Evolutionary conservation across 2,329 filamentous ascomycete genomes (phyloP).

Genomic region (Chaetomiaceae sp.): DNA sequence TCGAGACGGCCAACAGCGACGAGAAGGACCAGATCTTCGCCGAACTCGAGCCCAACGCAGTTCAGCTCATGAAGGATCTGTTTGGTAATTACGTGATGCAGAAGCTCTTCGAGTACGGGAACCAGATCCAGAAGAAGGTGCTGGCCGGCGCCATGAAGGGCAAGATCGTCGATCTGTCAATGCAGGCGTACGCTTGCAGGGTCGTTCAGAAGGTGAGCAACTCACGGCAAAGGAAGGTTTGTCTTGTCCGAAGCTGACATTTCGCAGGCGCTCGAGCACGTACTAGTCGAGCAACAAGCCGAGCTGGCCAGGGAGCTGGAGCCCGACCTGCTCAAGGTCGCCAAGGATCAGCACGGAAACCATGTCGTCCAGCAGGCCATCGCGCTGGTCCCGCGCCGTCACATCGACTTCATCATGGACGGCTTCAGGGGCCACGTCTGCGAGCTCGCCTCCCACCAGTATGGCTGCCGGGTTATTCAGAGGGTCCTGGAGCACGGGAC

Average conservation of each 20-base stretch:
- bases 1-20: slow-evolving; percentile 89
- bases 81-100: slow-evolving; percentile 99
- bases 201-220: slow-evolving; percentile 81
- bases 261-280: slow-evolving; percentile 75
- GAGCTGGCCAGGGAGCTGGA: slow-evolving; percentile 79
- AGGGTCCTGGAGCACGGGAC: slow-evolving; percentile 81
- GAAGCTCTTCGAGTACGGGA: slow-evolving; percentile 95
- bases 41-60: slow-evolving; percentile 77
- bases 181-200: slow-evolving; percentile 88
- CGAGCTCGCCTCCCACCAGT: slow-evolving; percentile 70
- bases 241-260: slow-evolving; percentile 12
- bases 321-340: slow-evolving; percentile 67
- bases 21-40: slow-evolving; percentile 88
- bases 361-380: slow-evolving; percentile 96
- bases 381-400: slow-evolving; percentile 68
- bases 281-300: slow-evolving; percentile 87
- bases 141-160: slow-evolving; percentile 84
- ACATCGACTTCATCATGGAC: slow-evolving; percentile 81
- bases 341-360: slow-evolving; percentile 88
- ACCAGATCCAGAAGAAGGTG: slow-evolving; percentile 85
- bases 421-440: slow-evolving; percentile 72
- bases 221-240: background rate
- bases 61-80: slow-evolving; percentile 91
- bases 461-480: slow-evolving; percentile 90
- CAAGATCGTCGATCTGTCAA: slow-evolving; percentile 72